A percentile compares a stretch with the other conserved stretches of the same genome.
Evolutionary conservation across 352 stramenopile species (phyloP).

Genomic region (Phytophthora sansomeana): DNA sequence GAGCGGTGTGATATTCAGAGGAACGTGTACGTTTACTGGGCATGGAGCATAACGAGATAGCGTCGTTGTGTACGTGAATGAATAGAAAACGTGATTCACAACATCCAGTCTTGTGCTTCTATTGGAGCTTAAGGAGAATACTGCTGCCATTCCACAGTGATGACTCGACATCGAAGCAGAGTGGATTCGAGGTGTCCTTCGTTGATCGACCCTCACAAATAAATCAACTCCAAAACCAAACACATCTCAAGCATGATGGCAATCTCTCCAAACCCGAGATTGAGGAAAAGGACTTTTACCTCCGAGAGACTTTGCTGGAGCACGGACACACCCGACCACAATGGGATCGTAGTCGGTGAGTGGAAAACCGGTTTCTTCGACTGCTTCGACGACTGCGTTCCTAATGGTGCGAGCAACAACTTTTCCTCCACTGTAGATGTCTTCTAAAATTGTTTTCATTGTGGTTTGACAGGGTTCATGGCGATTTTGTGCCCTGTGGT

Average conservation of each 20-base stretch:
- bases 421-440: neutral
- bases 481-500: conserved; percentile 37
- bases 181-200: neutral
- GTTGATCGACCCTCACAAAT: conserved; percentile 2
- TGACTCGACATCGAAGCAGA: neutral
- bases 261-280: neutral
- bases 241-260: neutral
- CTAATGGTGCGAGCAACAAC: conserved; percentile 24
- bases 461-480: conserved; percentile 33
- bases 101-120: neutral
- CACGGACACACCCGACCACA: conserved; percentile 21
- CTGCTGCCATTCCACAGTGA: no score
- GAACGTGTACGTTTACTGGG: conserved; percentile 17
- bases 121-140: no score
- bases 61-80: no score
- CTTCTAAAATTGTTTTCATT: neutral
- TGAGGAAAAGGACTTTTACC: conserved; percentile 2
- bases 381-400: conserved; percentile 33
- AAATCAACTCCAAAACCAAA: conserved; percentile 3
- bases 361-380: conserved; percentile 31
- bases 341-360: conserved; percentile 27
- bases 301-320: conserved; percentile 7
- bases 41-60: no score
- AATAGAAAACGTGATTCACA: conserved; percentile 25
- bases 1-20: conserved; percentile 5